Conservation (phyloP, 768 basidiomycete species). For the Roridomyces roridus region DNA sequence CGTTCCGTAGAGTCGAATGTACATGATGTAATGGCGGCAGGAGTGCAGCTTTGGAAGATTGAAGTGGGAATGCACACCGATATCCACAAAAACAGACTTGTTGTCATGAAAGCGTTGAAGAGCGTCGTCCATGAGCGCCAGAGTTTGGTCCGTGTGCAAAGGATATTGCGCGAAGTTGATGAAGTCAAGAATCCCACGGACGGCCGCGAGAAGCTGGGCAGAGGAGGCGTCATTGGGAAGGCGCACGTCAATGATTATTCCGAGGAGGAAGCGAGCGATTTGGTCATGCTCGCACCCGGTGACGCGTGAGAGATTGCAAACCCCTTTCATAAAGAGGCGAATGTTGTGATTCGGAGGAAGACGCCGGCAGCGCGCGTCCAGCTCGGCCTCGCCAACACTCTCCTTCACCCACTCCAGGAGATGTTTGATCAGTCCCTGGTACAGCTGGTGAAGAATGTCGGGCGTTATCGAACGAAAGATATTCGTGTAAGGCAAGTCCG, state of each 20-base stretch:
- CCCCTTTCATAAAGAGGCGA: slow-evolving; percentile 26
- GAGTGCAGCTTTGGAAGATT: no score
- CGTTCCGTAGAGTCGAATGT: slow-evolving; percentile 26
- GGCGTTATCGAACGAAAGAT: slow-evolving; percentile 29
- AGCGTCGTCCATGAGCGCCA: no score
- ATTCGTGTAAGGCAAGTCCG: slow-evolving; percentile 26
- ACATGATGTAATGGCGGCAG: no score
- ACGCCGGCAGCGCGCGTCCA: slow-evolving; percentile 29
- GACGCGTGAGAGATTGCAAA: slow-evolving; percentile 30
- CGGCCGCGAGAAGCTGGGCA: no score
- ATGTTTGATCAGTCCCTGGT: slow-evolving; percentile 34
- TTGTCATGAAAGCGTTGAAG: no score
- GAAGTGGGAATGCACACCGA: no score
- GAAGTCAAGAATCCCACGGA: no score
- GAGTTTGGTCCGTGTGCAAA: no score
- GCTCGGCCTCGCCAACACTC: slow-evolving; percentile 24
- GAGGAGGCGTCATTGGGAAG: slow-evolving; percentile 3
- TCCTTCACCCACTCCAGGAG: slow-evolving; percentile 27
- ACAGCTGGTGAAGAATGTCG: slow-evolving; percentile 32
- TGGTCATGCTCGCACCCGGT: slow-evolving; percentile 34
- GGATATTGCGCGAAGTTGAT: no score
- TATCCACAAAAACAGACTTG: no score
- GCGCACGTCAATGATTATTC: slow-evolving; percentile 27
- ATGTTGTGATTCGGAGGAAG: no score
- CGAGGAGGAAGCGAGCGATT: slow-evolving; percentile 30